Percentiles rank a stretch among this genome's conserved stretches.
Evolutionary conservation across 75 land plant species (phyloP).

Genomic region (Pinus taeda): DNA sequence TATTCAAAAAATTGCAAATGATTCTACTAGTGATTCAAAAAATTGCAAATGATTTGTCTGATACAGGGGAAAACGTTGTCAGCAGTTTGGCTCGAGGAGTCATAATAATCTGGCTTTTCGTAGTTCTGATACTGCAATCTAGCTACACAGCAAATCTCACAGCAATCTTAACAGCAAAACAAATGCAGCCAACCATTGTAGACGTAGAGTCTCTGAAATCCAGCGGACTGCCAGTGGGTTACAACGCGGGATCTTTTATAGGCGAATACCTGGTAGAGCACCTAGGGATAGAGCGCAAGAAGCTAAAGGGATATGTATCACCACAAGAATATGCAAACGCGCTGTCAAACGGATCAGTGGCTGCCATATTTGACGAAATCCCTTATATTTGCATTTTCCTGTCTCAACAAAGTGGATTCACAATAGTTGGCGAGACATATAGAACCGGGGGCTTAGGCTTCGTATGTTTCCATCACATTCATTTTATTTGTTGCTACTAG

Average conservation of each 20-base stretch:
- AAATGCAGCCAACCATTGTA: constrained; percentile 14
- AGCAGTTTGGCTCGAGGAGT: constrained; percentile 27
- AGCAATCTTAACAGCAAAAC: constrained; percentile 28
- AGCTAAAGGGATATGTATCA: constrained; percentile 5
- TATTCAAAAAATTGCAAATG: too few relatives aligned
- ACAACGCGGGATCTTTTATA: constrained; percentile 41
- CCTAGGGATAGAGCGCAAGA: constrained; percentile 11
- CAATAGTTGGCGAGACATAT: constrained; percentile 38
- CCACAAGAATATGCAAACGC: constrained; percentile 6
- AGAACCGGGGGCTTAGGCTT: constrained; percentile 64
- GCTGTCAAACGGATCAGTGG: constrained; percentile 25
- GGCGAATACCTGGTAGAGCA: too few relatives aligned
- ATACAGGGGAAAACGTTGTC: constrained; percentile 49
- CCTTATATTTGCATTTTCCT: constrained; percentile 43
- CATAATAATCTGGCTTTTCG: constrained; percentile 31
- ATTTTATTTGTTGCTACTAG: too few relatives aligned
- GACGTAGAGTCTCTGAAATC: constrained; percentile 21
- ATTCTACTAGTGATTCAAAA: too few relatives aligned
- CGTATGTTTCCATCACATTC: constrained; percentile 23
- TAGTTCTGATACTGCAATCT: constrained; percentile 37
- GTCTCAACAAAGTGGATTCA: constrained; percentile 27
- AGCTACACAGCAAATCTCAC: constrained; percentile 63
- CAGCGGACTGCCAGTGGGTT: constrained; percentile 34
- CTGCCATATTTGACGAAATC: constrained; percentile 33
- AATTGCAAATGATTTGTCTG: not conserved